phyloP scores from a whole-genome alignment of 139 green algal genomes.

The Monoraphidium neglectum region DNA sequence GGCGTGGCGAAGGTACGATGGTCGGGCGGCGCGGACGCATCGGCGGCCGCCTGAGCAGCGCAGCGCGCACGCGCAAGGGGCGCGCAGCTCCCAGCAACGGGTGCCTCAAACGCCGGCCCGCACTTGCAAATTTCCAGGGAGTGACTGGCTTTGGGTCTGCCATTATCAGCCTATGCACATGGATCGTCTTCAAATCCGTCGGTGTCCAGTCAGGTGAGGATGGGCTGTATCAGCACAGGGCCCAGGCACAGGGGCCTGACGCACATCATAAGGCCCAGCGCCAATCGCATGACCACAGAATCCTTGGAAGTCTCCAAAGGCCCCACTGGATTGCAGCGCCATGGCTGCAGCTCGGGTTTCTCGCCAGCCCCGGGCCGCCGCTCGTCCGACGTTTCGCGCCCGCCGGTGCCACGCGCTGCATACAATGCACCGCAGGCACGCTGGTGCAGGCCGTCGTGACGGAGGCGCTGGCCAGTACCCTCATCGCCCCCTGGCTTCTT shows the following conservation, averaged over 20 bases:
- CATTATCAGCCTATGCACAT: constrained; percentile 11
- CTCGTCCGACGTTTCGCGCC: too few species aligned
- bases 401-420: too few species aligned
- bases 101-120: too few species aligned
- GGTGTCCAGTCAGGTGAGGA: not conserved
- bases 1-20: not conserved
- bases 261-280: too few species aligned
- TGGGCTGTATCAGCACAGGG: too few species aligned
- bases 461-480: not conserved
- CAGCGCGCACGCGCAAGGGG: not conserved
- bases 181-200: not conserved
- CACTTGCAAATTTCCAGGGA: not conserved
- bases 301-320: not conserved
- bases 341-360: not conserved
- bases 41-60: not conserved
- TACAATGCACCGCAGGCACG: not conserved
- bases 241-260: too few species aligned
- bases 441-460: constrained; percentile 9
- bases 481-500: not conserved
- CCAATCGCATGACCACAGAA: too few species aligned
- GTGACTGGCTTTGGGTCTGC: constrained; percentile 15
- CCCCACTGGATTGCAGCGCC: not conserved
- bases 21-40: not conserved
- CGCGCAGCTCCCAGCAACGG: not conserved
- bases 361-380: too few species aligned